Conservation (phyloP, 2,329 filamentous ascomycete species). For the Pseudodiploospora longispora region DNA sequence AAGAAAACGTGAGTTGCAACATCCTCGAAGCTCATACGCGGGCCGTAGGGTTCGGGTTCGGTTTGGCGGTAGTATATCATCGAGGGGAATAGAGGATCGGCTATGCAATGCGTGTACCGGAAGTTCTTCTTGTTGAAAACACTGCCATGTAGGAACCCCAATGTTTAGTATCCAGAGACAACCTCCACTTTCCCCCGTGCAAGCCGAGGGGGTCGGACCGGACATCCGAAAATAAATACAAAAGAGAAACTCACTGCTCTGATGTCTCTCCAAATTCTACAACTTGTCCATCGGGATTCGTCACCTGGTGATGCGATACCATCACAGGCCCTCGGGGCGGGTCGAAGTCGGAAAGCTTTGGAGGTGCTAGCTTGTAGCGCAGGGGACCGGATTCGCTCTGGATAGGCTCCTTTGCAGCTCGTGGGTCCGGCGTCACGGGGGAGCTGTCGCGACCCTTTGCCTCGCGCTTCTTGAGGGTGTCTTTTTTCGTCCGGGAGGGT, state of each 20-base stretch:
- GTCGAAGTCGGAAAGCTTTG: conserved; percentile 55
- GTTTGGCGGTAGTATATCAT: conserved; percentile 85
- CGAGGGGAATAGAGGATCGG: conserved; percentile 78
- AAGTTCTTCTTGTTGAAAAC: conserved; percentile 65
- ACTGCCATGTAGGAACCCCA: conserved; percentile 21
- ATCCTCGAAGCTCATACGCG: conserved; percentile 89
- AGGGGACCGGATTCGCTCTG: conserved; percentile 43
- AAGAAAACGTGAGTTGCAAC: conserved; percentile 79
- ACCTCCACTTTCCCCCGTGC: too few species aligned
- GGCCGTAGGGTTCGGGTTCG: conserved; percentile 73
- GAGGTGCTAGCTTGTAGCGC: conserved; percentile 56
- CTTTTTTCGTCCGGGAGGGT: conserved; percentile 51
- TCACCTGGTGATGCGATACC: conserved; percentile 45
- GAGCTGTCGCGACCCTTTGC: conserved; percentile 48
- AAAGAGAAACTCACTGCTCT: conserved; percentile 46
- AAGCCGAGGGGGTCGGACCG: background rate
- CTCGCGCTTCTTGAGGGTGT: conserved; percentile 61
- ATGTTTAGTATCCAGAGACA: background rate
- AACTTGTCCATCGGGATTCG: conserved; percentile 38
- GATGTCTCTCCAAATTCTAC: conserved; percentile 55
- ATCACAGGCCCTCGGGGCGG: conserved; percentile 49
- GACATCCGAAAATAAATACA: too few species aligned
- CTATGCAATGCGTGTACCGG: conserved; percentile 84
- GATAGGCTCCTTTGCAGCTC: conserved; percentile 28
- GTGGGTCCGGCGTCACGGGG: conserved; percentile 51